Evolutionary conservation across 495 filamentous ascomycete species (phyloP).

Genomic region (Penicillium mononematosum): DNA sequence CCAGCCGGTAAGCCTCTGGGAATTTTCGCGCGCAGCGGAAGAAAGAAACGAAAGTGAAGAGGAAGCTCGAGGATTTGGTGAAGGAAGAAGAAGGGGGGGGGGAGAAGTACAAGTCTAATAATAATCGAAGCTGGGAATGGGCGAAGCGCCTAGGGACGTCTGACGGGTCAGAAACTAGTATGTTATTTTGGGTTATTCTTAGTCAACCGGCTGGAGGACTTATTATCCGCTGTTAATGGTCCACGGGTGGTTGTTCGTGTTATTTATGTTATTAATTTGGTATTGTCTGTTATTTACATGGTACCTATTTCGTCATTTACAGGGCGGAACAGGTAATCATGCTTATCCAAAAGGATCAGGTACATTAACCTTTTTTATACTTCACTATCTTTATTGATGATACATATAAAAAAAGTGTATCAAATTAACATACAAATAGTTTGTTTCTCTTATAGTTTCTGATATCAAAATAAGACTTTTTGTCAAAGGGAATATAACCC

Average conservation of each 20-base stretch:
- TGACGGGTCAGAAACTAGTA: constrained; percentile 17
- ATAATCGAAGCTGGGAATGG: constrained; percentile 20
- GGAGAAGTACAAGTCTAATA: constrained; percentile 26
- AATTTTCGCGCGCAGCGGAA: constrained; percentile 43
- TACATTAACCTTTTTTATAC: neutral
- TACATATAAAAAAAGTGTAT: neutral
- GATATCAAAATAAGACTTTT: neutral
- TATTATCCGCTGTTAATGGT: neutral
- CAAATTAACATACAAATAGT: neutral
- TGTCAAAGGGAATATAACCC: neutral
- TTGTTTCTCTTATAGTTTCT: neutral
- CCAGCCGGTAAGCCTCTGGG: constrained; percentile 44
- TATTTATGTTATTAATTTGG: neutral
- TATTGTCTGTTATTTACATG: neutral
- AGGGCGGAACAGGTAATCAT: neutral
- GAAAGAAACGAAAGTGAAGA: constrained; percentile 39
- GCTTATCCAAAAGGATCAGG: neutral
- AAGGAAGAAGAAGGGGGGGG: constrained; percentile 17
- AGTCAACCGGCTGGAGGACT: neutral
- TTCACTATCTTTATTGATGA: neutral
- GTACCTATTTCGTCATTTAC: neutral
- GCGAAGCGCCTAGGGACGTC: constrained; percentile 8
- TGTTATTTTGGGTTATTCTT: constrained; percentile 7
- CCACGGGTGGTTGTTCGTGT: constrained; percentile 1
- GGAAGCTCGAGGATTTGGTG: constrained; percentile 4